Evolutionary conservation across 805 yeast genomes (phyloP).

Genomic region (Wickerhamiella azymoides): DNA sequence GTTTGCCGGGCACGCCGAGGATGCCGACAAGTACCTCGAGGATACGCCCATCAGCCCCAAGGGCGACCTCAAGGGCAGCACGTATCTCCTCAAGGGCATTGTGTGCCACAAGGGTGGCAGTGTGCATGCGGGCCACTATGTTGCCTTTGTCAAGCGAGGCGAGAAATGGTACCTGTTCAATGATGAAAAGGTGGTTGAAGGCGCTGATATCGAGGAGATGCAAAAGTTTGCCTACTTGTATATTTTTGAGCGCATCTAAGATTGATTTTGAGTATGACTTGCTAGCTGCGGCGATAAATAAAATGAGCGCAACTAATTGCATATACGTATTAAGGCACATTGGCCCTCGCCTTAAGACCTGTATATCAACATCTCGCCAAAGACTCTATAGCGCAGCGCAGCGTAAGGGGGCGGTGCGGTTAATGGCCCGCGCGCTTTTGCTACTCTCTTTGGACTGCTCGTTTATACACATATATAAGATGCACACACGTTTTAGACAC

Average conservation of each 20-base stretch:
- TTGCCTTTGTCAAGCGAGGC: slow-evolving; percentile 48
- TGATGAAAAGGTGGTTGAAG: slow-evolving; percentile 70
- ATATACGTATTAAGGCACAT: no score
- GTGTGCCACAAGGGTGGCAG: slow-evolving; percentile 84
- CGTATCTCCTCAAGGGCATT: slow-evolving; percentile 45
- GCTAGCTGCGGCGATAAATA: no score
- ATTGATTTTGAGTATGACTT: no score
- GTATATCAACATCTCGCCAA: no score
- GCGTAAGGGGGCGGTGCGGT: no score
- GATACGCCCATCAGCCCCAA: slow-evolving; percentile 8
- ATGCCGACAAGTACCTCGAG: slow-evolving; percentile 58
- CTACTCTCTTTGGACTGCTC: no score
- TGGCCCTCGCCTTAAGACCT: no score
- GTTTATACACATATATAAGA: no score
- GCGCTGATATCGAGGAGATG: slow-evolving; percentile 32
- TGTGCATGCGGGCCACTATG: slow-evolving; percentile 87
- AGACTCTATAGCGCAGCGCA: no score
- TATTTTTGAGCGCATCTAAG: slow-evolving; percentile 25
- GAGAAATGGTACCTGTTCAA: slow-evolving; percentile 65
- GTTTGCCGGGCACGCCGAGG: slow-evolving; percentile 59
- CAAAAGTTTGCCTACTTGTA: slow-evolving; percentile 37
- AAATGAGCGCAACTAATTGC: no score
- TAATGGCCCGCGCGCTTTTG: no score
- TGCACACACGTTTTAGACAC: not conserved
- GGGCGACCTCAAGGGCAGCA: slow-evolving; percentile 20